phyloP scores from a whole-genome alignment of 1,284 basidiomycete genomes.

The Salmacisia buchloeana region DNA sequence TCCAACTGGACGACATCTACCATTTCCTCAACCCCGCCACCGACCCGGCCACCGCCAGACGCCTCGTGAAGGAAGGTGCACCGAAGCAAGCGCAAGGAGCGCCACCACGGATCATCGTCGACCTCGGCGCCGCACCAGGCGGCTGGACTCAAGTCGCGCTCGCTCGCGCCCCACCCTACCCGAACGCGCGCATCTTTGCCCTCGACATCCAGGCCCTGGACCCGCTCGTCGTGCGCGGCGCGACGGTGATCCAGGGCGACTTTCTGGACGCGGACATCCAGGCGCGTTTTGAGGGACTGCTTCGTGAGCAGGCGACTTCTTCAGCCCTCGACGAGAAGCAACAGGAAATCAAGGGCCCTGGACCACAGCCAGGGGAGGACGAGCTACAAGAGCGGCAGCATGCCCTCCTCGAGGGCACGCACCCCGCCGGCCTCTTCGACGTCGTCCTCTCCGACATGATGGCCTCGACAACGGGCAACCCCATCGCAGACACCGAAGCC shows the following conservation, averaged over 20 bases:
- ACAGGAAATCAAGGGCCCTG: not conserved
- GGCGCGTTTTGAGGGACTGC: no score
- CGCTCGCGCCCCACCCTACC: constrained; percentile 8
- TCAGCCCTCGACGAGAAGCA: no score
- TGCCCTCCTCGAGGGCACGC: no score
- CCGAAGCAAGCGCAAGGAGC: no score
- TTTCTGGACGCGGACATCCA: constrained; percentile 24
- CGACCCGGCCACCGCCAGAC: not conserved
- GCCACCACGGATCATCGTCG: constrained; percentile 31
- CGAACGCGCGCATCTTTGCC: constrained; percentile 22
- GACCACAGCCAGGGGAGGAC: not conserved
- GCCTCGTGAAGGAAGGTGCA: no score
- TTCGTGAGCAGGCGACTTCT: no score
- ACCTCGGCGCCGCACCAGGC: constrained; percentile 42
- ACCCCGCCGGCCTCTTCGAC: constrained; percentile 26
- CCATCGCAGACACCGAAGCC: constrained; percentile 27
- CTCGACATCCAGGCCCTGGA: constrained; percentile 30
- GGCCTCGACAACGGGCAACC: constrained; percentile 32
- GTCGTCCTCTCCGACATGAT: constrained; percentile 45
- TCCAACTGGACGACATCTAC: constrained; percentile 33
- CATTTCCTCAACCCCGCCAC: constrained; percentile 22
- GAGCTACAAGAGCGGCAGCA: not conserved
- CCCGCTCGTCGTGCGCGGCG: constrained; percentile 17
- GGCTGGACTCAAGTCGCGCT: constrained; percentile 42
- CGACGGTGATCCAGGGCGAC: constrained; percentile 30